A percentile compares a stretch with the other conserved stretches of the same genome.
These are phyloP conservation scores for Lactarius quietus DNA, from an alignment of 768 basidiomycete species.

Conservation along the genomic window DNA sequence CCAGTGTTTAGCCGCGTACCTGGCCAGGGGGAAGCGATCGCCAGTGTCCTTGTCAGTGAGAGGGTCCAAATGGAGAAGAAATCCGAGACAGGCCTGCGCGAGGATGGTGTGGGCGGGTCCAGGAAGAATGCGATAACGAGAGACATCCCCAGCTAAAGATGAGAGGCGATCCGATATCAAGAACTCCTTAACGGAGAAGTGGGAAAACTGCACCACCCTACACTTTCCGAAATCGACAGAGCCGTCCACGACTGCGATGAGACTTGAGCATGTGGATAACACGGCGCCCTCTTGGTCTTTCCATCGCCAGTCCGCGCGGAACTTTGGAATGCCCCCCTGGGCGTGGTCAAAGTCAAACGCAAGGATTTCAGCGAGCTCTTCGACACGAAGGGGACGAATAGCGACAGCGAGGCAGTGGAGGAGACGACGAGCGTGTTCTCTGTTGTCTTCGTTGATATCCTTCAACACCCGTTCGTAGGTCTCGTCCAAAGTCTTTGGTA, in stretches of 20 bases:
- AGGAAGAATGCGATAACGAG: too few species aligned
- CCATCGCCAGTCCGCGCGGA: not conserved
- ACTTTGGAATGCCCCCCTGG: not conserved
- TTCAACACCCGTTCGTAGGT: not conserved
- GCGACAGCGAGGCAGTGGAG: constrained; percentile 6
- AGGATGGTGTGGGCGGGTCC: not conserved
- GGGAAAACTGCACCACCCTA: not conserved
- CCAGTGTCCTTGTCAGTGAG: not conserved
- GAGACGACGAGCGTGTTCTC: not conserved
- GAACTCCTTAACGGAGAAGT: constrained; percentile 10
- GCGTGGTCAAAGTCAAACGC: not conserved
- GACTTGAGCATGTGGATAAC: not conserved
- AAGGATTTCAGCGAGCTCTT: constrained; percentile 1
- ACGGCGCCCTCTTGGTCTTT: not conserved
- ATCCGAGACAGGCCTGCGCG: not conserved
- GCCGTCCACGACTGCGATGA: not conserved
- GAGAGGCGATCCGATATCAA: not conserved
- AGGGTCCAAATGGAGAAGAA: not conserved
- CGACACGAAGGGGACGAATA: not conserved
- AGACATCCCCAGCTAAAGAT: not conserved
- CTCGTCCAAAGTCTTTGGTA: constrained; percentile 4
- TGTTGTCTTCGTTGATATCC: not conserved
- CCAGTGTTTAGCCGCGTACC: not conserved
- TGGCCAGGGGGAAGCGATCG: not conserved
- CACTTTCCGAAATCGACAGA: too few species aligned